Conservation (phyloP, 1,284 basidiomycete genomes). For the Sphaerobolus stellatus region DNA sequence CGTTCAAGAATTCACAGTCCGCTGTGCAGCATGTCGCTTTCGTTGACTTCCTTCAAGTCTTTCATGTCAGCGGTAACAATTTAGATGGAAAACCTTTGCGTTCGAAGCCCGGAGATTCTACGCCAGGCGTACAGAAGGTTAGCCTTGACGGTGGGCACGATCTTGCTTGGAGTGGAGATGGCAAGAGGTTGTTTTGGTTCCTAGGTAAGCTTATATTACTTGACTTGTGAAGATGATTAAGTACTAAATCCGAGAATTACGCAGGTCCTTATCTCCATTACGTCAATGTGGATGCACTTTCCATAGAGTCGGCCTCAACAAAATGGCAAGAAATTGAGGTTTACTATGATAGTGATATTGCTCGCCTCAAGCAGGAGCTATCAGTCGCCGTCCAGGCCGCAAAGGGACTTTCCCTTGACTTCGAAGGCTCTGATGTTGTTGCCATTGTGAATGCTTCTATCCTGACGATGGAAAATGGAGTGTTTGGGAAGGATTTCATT, state of each 20-base stretch:
- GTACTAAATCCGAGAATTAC: background rate
- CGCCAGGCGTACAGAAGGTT: constrained; percentile 55
- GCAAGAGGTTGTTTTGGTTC: constrained; percentile 66
- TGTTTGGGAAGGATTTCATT: constrained; percentile 48
- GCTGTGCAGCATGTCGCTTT: constrained; percentile 47
- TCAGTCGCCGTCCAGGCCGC: constrained; percentile 30
- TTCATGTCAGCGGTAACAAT: constrained; percentile 39
- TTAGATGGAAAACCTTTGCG: constrained; percentile 50
- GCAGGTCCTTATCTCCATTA: constrained; percentile 66
- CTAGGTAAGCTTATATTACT: constrained; percentile 45
- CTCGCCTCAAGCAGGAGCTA: constrained; percentile 56
- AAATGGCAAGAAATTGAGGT: constrained; percentile 56
- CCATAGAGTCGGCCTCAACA: constrained; percentile 41
- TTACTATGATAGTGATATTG: constrained; percentile 58
- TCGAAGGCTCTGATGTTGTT: constrained; percentile 43
- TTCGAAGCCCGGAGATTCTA: constrained; percentile 67
- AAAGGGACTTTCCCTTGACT: constrained; percentile 17
- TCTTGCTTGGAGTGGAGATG: constrained; percentile 59
- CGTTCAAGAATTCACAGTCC: background rate
- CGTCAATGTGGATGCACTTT: constrained; percentile 52
- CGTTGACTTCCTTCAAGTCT: constrained; percentile 65
- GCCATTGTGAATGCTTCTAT: constrained; percentile 66
- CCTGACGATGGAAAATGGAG: constrained; percentile 59
- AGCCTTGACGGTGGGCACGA: constrained; percentile 73
- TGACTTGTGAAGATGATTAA: background rate